Conservation (phyloP, 2,329 filamentous ascomycete genomes). For the Hypoxylon sp. region DNA sequence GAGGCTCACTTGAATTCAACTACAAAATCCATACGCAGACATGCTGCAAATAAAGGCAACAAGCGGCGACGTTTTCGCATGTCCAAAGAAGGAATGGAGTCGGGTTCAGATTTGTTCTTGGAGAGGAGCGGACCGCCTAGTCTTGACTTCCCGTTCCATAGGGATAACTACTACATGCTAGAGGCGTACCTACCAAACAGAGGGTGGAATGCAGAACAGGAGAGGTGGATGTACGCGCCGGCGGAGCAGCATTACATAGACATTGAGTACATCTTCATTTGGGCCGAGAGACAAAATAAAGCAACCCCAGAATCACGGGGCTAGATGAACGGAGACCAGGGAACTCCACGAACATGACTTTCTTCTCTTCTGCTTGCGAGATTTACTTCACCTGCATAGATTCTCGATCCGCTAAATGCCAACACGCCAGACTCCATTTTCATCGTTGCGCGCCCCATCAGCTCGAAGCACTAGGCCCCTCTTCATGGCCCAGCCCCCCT, state of each 20-base stretch:
- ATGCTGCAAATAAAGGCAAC: slow-evolving; percentile 65
- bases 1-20: slow-evolving; percentile 65
- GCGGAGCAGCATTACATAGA: slow-evolving; percentile 59
- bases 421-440: not conserved
- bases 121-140: slow-evolving; percentile 65
- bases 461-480: not conserved
- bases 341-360: not conserved
- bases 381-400: not conserved
- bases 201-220: slow-evolving; percentile 63
- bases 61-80: slow-evolving; percentile 61
- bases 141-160: slow-evolving; percentile 67
- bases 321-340: not conserved
- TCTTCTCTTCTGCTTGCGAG: not conserved
- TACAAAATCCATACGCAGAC: slow-evolving; percentile 61
- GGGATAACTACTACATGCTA: slow-evolving; percentile 72
- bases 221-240: slow-evolving; percentile 65
- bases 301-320: not conserved
- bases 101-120: slow-evolving; percentile 66
- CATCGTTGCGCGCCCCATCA: not conserved
- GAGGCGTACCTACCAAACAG: slow-evolving; percentile 71
- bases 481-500: not conserved
- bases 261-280: slow-evolving; percentile 53
- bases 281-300: slow-evolving; percentile 44
- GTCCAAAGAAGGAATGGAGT: slow-evolving; percentile 60
- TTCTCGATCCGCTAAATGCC: not conserved